Evolutionary conservation across 345 rosid genomes (phyloP).

Genomic region (Camelina neglecta): DNA sequence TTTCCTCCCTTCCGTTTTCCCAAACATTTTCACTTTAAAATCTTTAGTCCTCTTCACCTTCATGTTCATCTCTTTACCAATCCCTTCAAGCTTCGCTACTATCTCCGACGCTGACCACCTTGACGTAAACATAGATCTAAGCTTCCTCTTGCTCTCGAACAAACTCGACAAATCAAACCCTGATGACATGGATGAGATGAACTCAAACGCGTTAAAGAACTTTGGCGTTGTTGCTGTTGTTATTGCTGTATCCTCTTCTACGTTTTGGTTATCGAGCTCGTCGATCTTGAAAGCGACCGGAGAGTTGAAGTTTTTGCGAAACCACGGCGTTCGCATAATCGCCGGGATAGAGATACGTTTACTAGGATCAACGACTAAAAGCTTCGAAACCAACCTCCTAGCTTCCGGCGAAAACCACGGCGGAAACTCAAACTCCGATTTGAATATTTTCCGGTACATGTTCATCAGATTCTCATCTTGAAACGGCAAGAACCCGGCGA

Average conservation of each 20-base stretch:
- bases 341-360: conserved; percentile 65
- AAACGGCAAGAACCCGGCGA: conserved; percentile 72
- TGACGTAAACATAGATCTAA: conserved; percentile 66
- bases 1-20: conserved; percentile 63
- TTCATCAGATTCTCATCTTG: conserved; percentile 68
- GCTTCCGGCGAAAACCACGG: conserved; percentile 67
- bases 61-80: conserved; percentile 62
- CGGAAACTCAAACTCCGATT: conserved; percentile 68
- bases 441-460: conserved; percentile 66
- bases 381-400: conserved; percentile 59
- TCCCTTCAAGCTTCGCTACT: conserved; percentile 55
- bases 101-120: conserved; percentile 54
- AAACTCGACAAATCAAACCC: conserved; percentile 80
- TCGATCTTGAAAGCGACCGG: conserved; percentile 46
- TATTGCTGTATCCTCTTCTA: neutral
- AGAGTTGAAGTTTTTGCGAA: conserved; percentile 50
- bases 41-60: conserved; percentile 51
- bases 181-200: conserved; percentile 77
- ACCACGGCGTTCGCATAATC: conserved; percentile 73
- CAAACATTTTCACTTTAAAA: conserved; percentile 56
- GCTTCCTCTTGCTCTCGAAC: conserved; percentile 60
- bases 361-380: conserved; percentile 65
- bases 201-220: conserved; percentile 73
- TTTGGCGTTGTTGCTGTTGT: conserved; percentile 25
- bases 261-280: neutral